phyloP scores from a whole-genome alignment of 805 yeast species.

The Starmerella apis region DNA sequence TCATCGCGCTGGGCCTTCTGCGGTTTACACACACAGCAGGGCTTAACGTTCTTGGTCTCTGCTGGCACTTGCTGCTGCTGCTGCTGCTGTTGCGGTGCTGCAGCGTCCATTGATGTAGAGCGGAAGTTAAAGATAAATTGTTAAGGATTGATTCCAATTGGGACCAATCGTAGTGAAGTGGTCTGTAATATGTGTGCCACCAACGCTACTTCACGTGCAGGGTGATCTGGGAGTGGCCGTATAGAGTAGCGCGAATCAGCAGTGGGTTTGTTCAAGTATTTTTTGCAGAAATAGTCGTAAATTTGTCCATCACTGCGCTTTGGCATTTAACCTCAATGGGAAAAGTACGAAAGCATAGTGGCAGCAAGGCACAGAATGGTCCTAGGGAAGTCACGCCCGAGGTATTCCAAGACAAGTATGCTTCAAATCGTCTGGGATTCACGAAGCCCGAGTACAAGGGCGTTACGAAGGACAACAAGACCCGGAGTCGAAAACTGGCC shows the following conservation, averaged over 20 bases:
- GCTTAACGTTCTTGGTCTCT: constrained; percentile 55
- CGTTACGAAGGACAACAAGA: constrained; percentile 26
- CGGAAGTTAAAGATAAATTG: no score
- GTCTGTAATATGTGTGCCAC: not conserved
- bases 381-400: constrained; percentile 26
- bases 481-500: constrained; percentile 23
- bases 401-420: constrained; percentile 24
- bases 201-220: constrained; percentile 1
- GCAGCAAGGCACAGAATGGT: constrained; percentile 19
- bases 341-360: constrained; percentile 18
- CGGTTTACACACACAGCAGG: constrained; percentile 90
- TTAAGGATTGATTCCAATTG: no score
- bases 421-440: constrained; percentile 24
- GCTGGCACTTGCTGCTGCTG: not conserved
- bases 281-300: not conserved
- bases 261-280: not conserved
- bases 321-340: constrained; percentile 19
- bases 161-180: constrained; percentile 3
- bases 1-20: constrained; percentile 77
- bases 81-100: not conserved
- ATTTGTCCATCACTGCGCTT: not conserved
- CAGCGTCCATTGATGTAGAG: constrained; percentile 10
- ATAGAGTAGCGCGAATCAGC: not conserved
- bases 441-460: constrained; percentile 22
- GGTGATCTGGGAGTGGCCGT: not conserved